Evolutionary conservation across 140 eudicot genomes (phyloP), one percentile per base, ranked within the genome.

Genomic region (Anethum foeniculum): DNA sequence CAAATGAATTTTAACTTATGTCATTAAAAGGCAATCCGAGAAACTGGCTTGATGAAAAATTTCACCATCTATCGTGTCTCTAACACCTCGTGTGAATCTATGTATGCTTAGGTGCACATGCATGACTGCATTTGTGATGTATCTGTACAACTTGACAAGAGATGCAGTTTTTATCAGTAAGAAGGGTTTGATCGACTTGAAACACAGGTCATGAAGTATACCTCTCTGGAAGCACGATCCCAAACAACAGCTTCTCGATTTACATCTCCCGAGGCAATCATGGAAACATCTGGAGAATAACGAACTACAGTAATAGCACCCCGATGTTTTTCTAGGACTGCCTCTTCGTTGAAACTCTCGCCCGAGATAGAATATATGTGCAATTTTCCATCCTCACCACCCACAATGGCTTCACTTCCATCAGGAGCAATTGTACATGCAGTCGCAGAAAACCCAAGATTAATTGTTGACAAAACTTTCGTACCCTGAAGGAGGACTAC

Each of bases 161-260:
- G n/a, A 71, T 39, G 51, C 77, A 39, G 46, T 69, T 39, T 41
- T 41, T 73, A 1, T 41, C 19, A 47, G 39, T 19, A 43, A n/a
- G 47, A n/a, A 14, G 5, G 5, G 34, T 39, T 36, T 16, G 28
- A 71, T 78, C 13, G 67, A 34, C 38, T 34, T 34, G 16, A 83
- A 77, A 16, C 8, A 49, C 8, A 71, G 30, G 68, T 76, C 51
- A 75, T 75, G 71, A 76, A 21, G 75, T 1, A 43, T 91, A 94
- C 98, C 98, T 92, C 97, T 76, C 92, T 81, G 67, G 98, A 15
- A 43, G 85, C 91, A 72, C 92, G 89, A 83, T 94, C 98, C 97
- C 98, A 94, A 47, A 94, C 96, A 79, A 89, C 92, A 84, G 95
- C 98, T 90, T 94, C 98, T 74, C 98, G 88, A 80, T 94, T 94